These are phyloP conservation scores for Candida pini DNA, from an alignment of 805 yeast species.

Conservation along the genomic window DNA sequence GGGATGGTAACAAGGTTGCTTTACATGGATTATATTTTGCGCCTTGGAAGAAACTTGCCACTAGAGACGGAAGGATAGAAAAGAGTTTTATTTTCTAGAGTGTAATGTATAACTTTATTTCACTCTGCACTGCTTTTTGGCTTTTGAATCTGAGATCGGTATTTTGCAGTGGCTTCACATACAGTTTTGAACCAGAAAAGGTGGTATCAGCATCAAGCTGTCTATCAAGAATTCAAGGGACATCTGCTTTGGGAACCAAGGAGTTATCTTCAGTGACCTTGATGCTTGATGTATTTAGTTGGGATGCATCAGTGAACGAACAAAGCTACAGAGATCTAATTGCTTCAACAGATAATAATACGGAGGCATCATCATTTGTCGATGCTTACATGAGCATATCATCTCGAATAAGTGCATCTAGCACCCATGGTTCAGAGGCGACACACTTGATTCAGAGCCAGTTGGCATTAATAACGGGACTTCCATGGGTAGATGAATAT, in stretches of 20 bases:
- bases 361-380: background rate
- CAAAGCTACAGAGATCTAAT: background rate
- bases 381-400: background rate
- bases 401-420: background rate
- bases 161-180: no score
- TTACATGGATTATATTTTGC: no score
- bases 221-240: background rate
- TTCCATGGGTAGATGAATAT: constrained; percentile 1
- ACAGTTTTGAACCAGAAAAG: background rate
- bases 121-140: no score
- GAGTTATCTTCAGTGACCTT: background rate
- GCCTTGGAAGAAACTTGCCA: no score
- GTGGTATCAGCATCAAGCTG: background rate
- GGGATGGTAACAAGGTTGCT: no score
- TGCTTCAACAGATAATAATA: background rate
- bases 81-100: no score
- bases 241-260: background rate
- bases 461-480: background rate
- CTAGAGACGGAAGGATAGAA: no score
- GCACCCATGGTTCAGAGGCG: background rate
- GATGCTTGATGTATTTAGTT: background rate
- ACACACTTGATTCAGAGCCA: background rate
- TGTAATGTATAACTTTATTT: no score
- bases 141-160: no score
- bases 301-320: background rate